Conservation (phyloP, 2,329 filamentous ascomycete genomes). For the Cladosporium sp. region DNA sequence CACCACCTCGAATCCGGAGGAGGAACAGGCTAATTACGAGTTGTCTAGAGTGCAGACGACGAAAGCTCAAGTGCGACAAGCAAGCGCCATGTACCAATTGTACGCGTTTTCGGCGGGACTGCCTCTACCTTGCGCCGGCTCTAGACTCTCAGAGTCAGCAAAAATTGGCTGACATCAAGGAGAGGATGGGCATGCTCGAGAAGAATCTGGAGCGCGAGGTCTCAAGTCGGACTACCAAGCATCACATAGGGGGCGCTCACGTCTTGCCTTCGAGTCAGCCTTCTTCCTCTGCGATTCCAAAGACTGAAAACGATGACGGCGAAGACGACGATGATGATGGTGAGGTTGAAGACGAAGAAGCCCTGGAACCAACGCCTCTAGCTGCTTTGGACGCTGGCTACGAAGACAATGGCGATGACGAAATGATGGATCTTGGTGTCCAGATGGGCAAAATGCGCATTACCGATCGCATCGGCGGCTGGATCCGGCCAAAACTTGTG, state of each 20-base stretch:
- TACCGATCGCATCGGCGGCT: constrained; percentile 72
- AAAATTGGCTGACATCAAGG: constrained; percentile 74
- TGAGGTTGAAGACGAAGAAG: constrained; percentile 55
- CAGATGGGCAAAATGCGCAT: constrained; percentile 70
- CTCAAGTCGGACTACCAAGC: constrained; percentile 44
- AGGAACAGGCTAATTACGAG: constrained; percentile 60
- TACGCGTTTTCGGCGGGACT: constrained; percentile 52
- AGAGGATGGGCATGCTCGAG: constrained; percentile 73
- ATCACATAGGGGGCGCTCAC: constrained; percentile 29
- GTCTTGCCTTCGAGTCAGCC: constrained; percentile 21
- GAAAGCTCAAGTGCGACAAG: constrained; percentile 79
- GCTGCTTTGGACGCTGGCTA: constrained; percentile 67
- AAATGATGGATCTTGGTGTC: constrained; percentile 71
- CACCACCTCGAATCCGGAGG: constrained; percentile 26
- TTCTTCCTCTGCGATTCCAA: not conserved
- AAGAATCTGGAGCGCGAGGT: constrained; percentile 69
- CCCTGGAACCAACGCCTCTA: constrained; percentile 63
- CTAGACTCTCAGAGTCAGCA: constrained; percentile 70
- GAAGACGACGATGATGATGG: constrained; percentile 60
- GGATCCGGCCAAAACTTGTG: constrained; percentile 68
- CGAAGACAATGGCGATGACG: constrained; percentile 64
- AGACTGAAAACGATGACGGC: constrained; percentile 43
- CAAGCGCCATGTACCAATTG: constrained; percentile 70
- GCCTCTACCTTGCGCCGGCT: constrained; percentile 65
- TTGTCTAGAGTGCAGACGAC: constrained; percentile 69